These are phyloP conservation scores for Cutaneotrichosporon sp. DNA, from an alignment of 1,284 basidiomycete genomes.

Conservation along the genomic window DNA sequence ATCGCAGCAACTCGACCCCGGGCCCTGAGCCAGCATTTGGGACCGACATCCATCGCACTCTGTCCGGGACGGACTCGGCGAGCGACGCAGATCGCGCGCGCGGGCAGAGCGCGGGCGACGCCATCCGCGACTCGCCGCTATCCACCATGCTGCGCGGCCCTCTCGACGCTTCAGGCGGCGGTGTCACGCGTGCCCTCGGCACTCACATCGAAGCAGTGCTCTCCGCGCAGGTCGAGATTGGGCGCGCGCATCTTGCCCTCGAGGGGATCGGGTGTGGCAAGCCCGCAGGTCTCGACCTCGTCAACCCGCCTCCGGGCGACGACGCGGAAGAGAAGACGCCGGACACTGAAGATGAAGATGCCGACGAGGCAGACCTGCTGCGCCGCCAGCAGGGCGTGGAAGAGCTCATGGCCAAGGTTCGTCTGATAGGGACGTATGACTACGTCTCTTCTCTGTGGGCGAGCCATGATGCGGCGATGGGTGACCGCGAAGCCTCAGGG, in stretches of 20 bases:
- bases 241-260: conserved; percentile 22
- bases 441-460: neutral
- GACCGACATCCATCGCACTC: neutral
- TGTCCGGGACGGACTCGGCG: neutral
- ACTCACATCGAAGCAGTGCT: conserved; percentile 24
- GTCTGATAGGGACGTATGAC: neutral
- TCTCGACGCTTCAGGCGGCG: conserved; percentile 19
- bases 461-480: no score
- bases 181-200: conserved; percentile 19
- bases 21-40: neutral
- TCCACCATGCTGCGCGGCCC: conserved; percentile 16
- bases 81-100: neutral
- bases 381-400: conserved; percentile 18
- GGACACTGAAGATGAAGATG: neutral
- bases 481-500: no score
- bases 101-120: neutral
- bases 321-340: neutral
- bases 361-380: conserved; percentile 8
- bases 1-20: neutral
- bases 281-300: neutral
- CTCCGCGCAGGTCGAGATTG: conserved; percentile 23
- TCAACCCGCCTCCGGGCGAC: neutral
- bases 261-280: conserved; percentile 13
- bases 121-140: neutral
- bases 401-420: conserved; percentile 23